phyloP scores from a whole-genome alignment of 2,329 filamentous ascomycete genomes.

The Pestalotiopsis sp. region DNA sequence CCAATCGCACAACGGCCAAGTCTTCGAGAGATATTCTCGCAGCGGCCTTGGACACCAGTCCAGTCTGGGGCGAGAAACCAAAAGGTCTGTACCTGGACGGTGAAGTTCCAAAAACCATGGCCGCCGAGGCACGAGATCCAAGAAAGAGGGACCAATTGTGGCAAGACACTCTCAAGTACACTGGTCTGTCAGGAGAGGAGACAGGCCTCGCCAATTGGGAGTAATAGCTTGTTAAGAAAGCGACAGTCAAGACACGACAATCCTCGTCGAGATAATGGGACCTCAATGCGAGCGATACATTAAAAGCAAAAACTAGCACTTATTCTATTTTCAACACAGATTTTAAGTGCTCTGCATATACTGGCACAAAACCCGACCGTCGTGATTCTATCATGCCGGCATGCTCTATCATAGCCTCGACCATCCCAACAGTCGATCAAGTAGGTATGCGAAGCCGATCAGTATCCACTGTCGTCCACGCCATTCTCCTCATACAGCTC shows the following conservation, averaged over 20 bases:
- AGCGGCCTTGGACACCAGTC: conserved; percentile 25
- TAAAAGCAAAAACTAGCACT: neutral
- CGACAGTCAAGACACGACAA: neutral
- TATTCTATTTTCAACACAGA: neutral
- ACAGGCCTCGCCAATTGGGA: neutral
- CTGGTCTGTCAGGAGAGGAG: conserved; percentile 7
- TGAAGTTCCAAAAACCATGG: conserved; percentile 10
- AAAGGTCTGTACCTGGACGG: conserved; percentile 22
- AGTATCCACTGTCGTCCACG: neutral
- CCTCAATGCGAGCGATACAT: neutral
- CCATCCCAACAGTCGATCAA: neutral
- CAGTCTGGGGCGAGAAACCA: conserved; percentile 18
- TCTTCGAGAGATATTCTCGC: conserved; percentile 27
- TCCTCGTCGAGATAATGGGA: neutral
- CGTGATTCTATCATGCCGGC: neutral
- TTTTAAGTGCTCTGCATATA: neutral
- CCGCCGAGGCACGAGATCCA: conserved; percentile 20
- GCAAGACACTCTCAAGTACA: conserved; percentile 17
- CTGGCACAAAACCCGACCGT: neutral
- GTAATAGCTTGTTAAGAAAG: neutral
- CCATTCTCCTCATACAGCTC: conserved; percentile 9
- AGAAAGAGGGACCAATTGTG: conserved; percentile 16
- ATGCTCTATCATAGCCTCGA: neutral
- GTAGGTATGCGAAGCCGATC: neutral
- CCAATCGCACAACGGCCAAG: conserved; percentile 23